These are phyloP conservation scores for Thyridium curvatum DNA, from an alignment of 2,329 filamentous ascomycete genomes.

Conservation along the genomic window DNA sequence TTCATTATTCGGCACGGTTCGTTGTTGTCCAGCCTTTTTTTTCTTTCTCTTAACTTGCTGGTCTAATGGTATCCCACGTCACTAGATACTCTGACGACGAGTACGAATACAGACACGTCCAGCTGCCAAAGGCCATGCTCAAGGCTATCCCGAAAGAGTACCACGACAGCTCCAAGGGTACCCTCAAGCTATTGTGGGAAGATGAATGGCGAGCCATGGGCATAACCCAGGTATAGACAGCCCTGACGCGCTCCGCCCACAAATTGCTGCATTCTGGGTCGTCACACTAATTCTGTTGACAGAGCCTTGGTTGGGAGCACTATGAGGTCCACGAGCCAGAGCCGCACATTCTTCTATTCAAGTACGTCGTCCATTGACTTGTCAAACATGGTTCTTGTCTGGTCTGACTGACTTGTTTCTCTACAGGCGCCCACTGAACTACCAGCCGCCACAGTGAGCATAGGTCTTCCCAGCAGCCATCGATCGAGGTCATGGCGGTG, in stretches of 20 bases:
- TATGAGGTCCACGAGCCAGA: conserved; percentile 99
- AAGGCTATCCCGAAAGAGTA: conserved; percentile 87
- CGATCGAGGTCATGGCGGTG: conserved; percentile 6
- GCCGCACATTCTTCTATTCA: conserved; percentile 97
- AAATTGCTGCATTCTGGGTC: not conserved
- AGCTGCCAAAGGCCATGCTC: conserved; percentile 96
- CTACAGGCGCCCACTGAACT: conserved; percentile 73
- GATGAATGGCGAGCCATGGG: conserved; percentile 96
- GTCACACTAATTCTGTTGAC: conserved; percentile 5
- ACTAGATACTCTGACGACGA: conserved; percentile 83
- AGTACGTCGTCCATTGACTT: conserved; percentile 53
- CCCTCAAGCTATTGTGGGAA: conserved; percentile 93
- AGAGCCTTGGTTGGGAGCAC: conserved; percentile 99
- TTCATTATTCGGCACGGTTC: conserved; percentile 90
- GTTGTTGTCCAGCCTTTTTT: not conserved
- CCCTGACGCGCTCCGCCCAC: not conserved
- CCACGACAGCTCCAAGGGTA: conserved; percentile 64
- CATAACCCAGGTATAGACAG: conserved; percentile 79
- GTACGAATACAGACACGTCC: conserved; percentile 96
- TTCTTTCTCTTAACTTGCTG: conserved; percentile 7
- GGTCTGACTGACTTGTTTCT: conserved; percentile 1
- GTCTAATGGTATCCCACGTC: conserved; percentile 3
- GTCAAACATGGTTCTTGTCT: not conserved
- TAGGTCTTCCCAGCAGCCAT: not conserved
- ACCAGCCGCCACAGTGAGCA: conserved; percentile 61